A percentile compares a stretch with the other conserved stretches of the same genome.
These are phyloP conservation scores for Phaeosphaeria sp. DNA, from an alignment of 2,329 filamentous ascomycete species.

Conservation along the genomic window DNA sequence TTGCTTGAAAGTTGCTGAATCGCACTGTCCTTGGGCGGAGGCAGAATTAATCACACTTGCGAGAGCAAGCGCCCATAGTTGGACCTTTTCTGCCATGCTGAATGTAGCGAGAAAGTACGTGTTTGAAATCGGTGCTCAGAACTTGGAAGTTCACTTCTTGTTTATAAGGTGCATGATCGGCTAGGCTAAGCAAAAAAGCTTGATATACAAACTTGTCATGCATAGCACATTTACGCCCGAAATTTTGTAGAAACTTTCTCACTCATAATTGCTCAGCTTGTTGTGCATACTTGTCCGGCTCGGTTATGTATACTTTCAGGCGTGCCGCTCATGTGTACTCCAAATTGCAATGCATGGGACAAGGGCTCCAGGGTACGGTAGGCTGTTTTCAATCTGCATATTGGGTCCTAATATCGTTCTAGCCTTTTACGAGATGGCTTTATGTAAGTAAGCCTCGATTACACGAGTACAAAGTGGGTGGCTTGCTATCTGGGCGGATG, in stretches of 20 bases:
- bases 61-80: background rate
- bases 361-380: background rate
- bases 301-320: background rate
- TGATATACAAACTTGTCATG: background rate
- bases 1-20: background rate
- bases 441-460: no score
- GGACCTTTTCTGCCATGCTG: background rate
- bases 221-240: background rate
- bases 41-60: background rate
- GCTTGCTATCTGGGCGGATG: no score
- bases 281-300: no score
- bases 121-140: background rate
- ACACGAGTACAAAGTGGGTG: no score
- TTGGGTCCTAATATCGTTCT: background rate
- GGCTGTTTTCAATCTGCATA: background rate
- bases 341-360: background rate
- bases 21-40: background rate
- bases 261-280: background rate
- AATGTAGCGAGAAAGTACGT: background rate
- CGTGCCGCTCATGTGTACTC: background rate
- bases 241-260: background rate
- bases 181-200: background rate
- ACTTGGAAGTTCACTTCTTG: background rate
- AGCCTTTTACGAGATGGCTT: background rate
- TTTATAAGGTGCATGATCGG: background rate